Conservation (phyloP, 2,329 filamentous ascomycete genomes). For the Diplocarpon mali region DNA sequence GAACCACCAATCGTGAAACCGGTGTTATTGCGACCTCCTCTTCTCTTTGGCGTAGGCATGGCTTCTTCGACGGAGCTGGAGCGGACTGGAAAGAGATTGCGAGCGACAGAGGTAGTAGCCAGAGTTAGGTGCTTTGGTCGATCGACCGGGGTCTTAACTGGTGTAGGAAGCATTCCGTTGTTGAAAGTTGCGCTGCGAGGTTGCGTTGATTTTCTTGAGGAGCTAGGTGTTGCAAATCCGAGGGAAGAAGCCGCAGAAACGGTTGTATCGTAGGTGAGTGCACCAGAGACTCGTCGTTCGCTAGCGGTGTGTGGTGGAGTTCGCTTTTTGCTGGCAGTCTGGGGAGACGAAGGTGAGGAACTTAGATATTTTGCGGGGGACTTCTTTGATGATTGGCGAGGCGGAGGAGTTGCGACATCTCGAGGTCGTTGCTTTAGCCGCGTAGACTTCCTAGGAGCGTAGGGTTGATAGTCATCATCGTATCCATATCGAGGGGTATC, state of each 20-base stretch:
- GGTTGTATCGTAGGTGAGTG: slow-evolving; percentile 34
- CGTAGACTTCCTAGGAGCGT: slow-evolving; percentile 57
- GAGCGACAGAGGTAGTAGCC: slow-evolving; percentile 43
- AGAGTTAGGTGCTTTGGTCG: slow-evolving; percentile 38
- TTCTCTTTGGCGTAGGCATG: slow-evolving; percentile 47
- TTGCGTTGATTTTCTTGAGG: slow-evolving; percentile 17
- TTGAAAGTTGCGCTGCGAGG: slow-evolving; percentile 11
- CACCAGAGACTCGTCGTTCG: slow-evolving; percentile 36
- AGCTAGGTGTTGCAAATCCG: slow-evolving; percentile 19
- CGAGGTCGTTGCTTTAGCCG: slow-evolving; percentile 46
- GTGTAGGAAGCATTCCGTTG: slow-evolving; percentile 59
- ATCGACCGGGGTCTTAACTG: slow-evolving; percentile 62
- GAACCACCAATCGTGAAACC: slow-evolving; percentile 48
- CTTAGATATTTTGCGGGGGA: slow-evolving; percentile 15
- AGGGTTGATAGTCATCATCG: slow-evolving; percentile 61
- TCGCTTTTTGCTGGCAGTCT: slow-evolving; percentile 21
- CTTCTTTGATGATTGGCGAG: slow-evolving; percentile 17
- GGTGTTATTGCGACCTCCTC: slow-evolving; percentile 43
- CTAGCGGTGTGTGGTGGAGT: slow-evolving; percentile 23
- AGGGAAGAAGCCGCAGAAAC: slow-evolving; percentile 31
- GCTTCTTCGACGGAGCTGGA: slow-evolving; percentile 38
- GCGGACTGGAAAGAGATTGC: slow-evolving; percentile 47
- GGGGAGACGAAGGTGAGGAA: slow-evolving; percentile 17
- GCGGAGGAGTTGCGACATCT: slow-evolving; percentile 43
- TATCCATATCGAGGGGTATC: slow-evolving; percentile 57